phyloP scores from a whole-genome alignment of 345 rosid genomes.

The Aurinia saxatilis region DNA sequence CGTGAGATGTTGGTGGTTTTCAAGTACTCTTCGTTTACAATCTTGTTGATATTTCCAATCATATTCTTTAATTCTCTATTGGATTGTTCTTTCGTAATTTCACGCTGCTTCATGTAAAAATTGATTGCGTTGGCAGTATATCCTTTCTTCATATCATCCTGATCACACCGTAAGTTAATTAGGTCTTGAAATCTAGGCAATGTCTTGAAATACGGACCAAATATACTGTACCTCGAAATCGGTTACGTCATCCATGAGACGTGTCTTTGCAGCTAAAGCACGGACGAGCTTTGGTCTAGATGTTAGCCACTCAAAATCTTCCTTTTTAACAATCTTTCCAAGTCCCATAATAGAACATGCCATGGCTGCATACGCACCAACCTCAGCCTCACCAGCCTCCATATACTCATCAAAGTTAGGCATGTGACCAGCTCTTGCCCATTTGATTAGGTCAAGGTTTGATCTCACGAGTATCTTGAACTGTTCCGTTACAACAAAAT shows the following conservation, averaged over 20 bases:
- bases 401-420: neutral
- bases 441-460: too few relatives aligned
- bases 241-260: too few relatives aligned
- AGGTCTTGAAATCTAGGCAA: too few relatives aligned
- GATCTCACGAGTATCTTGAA: neutral
- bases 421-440: too few relatives aligned
- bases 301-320: constrained; percentile 14
- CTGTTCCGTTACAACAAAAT: neutral
- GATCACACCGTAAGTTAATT: neutral
- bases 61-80: neutral
- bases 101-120: constrained; percentile 10
- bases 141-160: constrained; percentile 29
- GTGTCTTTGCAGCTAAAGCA: too few relatives aligned
- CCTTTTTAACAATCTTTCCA: neutral
- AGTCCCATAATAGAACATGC: constrained; percentile 1
- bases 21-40: constrained; percentile 9
- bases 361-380: neutral
- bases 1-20: neutral
- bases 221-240: too few relatives aligned
- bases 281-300: constrained; percentile 1
- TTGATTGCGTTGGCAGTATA: constrained; percentile 1
- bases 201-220: too few relatives aligned
- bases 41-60: neutral
- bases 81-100: constrained; percentile 5
- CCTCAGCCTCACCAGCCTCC: too few relatives aligned